A percentile compares a stretch with the other conserved stretches of the same genome.
These are phyloP conservation scores for Debaryomyces fabryi DNA, from an alignment of 1,139 yeast species.

Conservation along the genomic window DNA sequence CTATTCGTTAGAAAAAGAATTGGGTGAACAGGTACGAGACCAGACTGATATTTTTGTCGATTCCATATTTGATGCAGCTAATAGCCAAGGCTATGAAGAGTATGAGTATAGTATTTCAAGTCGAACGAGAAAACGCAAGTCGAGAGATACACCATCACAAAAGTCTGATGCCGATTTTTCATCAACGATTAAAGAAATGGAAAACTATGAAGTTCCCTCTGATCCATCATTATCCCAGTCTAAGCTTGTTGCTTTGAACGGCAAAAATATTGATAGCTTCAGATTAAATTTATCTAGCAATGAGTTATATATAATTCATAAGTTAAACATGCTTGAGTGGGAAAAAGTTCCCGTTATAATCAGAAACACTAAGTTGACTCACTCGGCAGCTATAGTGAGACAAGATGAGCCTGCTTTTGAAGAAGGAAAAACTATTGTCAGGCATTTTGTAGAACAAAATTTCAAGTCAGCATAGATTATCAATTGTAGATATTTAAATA, in stretches of 20 bases:
- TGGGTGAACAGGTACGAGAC: constrained; percentile 42
- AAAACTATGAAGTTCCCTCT: neutral
- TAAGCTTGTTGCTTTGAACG: constrained; percentile 17
- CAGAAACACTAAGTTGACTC: constrained; percentile 65
- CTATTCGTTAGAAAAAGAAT: constrained; percentile 20
- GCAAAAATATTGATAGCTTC: constrained; percentile 25
- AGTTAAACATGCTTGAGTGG: constrained; percentile 66
- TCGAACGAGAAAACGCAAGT: neutral
- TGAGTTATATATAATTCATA: constrained; percentile 57
- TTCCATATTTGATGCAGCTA: constrained; percentile 61
- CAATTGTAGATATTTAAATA: neutral
- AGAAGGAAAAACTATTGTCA: constrained; percentile 70
- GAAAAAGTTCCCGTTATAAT: constrained; percentile 71
- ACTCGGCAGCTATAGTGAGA: constrained; percentile 81
- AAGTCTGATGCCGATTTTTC: neutral
- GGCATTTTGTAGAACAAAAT: constrained; percentile 58
- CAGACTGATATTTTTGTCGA: constrained; percentile 62
- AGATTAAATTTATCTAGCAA: constrained; percentile 38
- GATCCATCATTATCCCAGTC: neutral
- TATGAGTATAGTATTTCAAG: constrained; percentile 22
- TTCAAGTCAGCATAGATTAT: constrained; percentile 21
- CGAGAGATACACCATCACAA: neutral
- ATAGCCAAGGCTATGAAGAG: constrained; percentile 26
- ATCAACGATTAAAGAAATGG: neutral
- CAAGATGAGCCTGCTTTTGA: constrained; percentile 51